These are phyloP conservation scores for Ceriops zippeliana DNA, from an alignment of 345 rosid species.

Conservation along the genomic window DNA sequence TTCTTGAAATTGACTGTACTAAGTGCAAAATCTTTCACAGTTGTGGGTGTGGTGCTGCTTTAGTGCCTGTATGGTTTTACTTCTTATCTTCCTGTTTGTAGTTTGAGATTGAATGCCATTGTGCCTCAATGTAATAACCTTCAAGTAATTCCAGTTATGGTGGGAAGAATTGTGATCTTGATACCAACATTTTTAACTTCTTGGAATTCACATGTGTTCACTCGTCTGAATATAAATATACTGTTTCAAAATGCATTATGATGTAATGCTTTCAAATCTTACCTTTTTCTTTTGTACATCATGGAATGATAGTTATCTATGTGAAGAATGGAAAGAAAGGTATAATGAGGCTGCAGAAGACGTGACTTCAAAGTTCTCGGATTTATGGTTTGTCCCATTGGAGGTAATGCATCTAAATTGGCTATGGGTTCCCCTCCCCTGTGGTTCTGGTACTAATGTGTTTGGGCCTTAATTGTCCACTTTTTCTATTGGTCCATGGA, in stretches of 20 bases:
- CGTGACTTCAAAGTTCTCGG: slow-evolving; percentile 61
- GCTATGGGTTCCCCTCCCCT: not conserved
- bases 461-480: no score
- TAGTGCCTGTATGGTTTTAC: not conserved
- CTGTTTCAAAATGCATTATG: no score
- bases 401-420: slow-evolving; percentile 51
- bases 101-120: not conserved
- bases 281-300: not conserved
- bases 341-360: slow-evolving; percentile 57
- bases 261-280: not conserved
- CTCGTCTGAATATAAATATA: no score
- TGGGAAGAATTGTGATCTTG: no score
- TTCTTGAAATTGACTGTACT: no score
- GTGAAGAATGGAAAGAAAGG: slow-evolving; percentile 94
- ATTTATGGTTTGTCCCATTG: slow-evolving; percentile 76
- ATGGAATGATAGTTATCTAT: slow-evolving; percentile 61
- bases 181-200: no score
- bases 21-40: not conserved
- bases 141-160: no score
- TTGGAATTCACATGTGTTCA: no score
- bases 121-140: no score
- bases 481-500: no score
- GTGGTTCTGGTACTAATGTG: not conserved
- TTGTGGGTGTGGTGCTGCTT: not conserved
- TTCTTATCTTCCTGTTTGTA: not conserved